Evolutionary conservation across 768 basidiomycete genomes (phyloP), one percentile per base, ranked within the genome.

Genomic region (Suillus sp.): DNA sequence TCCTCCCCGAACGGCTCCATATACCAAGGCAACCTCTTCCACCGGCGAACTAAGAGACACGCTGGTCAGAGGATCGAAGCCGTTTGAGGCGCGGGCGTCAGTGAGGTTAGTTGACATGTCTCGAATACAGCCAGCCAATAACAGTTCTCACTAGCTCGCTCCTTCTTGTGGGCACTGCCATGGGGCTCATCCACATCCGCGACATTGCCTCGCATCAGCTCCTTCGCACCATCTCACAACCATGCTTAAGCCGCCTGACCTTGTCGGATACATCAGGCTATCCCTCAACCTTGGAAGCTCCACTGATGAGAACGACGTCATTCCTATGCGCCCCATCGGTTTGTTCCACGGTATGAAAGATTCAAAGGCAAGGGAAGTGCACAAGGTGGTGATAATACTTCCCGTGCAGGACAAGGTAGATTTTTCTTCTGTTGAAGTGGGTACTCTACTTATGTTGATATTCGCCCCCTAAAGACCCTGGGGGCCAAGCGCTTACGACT

Each of bases 191-290:
- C 58, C 84, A 93, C 63, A 95, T n/a, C 43, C 93, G 95, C 73
- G 92, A 97, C 66, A 83, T 96, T 35, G 86, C 93, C 2, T 96
- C 96, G 0, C 92, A 95, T 70, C 96, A 99, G 72, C 86, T 88
- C 35, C 78, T 97, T 30, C 83, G n/a, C n/a, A n/a, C n/a, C n/a
- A n/a, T n/a, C n/a, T n/a, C n/a, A n/a, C n/a, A 48, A 91, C 92
- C 4, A 82, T 98, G 77, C 81, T 95, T 55, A 91, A 91, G 68
- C 96, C 96, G 2, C 83, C 86, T 18, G 96, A 98, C 74, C 83
- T 99, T 45, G 81, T 93, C 62, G 92, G 93, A 0, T 92, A 95
- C 70, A 79, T 91, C 64, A 88, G 80, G 64, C 79, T 94, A 43
- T 74, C 80, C n/a, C n/a, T 81, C 69, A 68, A 75, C 72, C 55